Evolutionary conservation across 2,329 filamentous ascomycete genomes (phyloP).

Genomic region (Aspergillus eucalypticola): DNA sequence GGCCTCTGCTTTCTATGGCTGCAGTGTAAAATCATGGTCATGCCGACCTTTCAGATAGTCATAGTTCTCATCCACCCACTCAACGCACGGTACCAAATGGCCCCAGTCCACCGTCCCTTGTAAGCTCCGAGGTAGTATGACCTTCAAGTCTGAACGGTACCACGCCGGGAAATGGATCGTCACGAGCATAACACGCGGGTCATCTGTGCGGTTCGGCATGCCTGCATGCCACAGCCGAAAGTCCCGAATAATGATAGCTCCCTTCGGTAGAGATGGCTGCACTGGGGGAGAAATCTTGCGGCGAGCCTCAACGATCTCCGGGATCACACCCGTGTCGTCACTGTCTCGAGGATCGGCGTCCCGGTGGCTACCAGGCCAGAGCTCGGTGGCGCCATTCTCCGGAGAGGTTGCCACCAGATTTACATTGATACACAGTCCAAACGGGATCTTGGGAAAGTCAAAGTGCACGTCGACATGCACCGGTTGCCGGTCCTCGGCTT

Average conservation of each 20-base stretch:
- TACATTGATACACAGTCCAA: slow-evolving; percentile 51
- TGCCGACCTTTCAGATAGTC: slow-evolving; percentile 18
- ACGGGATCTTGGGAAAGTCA: slow-evolving; percentile 53
- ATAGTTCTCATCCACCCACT: slow-evolving; percentile 39
- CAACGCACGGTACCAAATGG: slow-evolving; percentile 35
- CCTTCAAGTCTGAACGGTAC: slow-evolving; percentile 33
- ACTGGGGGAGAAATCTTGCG: slow-evolving; percentile 37
- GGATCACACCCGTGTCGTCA: slow-evolving; percentile 30
- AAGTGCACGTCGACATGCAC: slow-evolving; percentile 48
- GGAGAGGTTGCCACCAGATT: slow-evolving; percentile 48
- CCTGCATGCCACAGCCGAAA: slow-evolving; percentile 54
- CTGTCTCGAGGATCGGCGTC: slow-evolving; percentile 35
- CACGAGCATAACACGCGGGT: slow-evolving; percentile 50
- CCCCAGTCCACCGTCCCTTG: slow-evolving; percentile 38
- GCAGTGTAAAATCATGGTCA: slow-evolving; percentile 37
- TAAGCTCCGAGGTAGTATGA: slow-evolving; percentile 34
- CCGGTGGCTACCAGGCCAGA: slow-evolving; percentile 54
- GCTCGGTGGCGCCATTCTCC: slow-evolving; percentile 52
- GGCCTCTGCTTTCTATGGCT: background rate
- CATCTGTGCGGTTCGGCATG: slow-evolving; percentile 48
- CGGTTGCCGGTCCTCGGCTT: slow-evolving; percentile 40
- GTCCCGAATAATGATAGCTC: slow-evolving; percentile 50
- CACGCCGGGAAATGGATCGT: slow-evolving; percentile 43
- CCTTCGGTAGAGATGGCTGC: slow-evolving; percentile 46
- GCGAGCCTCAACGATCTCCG: slow-evolving; percentile 34